Evolutionary conservation across 345 rosid genomes (phyloP).

Genomic region (Gossypium longicalyx): DNA sequence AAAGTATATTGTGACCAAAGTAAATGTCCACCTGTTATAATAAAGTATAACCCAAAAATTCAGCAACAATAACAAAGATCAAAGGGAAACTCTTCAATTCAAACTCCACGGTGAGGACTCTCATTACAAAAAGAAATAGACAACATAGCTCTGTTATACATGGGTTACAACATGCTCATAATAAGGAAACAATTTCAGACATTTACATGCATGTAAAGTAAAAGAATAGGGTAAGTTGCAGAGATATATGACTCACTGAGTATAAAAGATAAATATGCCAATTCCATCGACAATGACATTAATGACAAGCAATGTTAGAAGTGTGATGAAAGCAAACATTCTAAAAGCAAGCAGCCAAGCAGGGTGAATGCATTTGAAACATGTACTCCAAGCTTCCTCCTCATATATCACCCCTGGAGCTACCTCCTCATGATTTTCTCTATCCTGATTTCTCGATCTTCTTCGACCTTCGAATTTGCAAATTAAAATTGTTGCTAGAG

Average conservation of each 20-base stretch:
- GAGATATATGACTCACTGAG: slow-evolving; percentile 65
- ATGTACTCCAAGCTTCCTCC: slow-evolving; percentile 78
- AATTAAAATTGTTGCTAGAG: slow-evolving; percentile 48
- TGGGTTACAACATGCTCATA: no score
- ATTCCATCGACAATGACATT: slow-evolving; percentile 50
- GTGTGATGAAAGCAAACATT: slow-evolving; percentile 45
- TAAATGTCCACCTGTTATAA: slow-evolving; percentile 77
- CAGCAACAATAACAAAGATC: slow-evolving; percentile 15
- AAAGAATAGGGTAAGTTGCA: slow-evolving; percentile 27
- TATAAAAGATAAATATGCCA: slow-evolving; percentile 77
- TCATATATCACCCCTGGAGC: slow-evolving; percentile 35
- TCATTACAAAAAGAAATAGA: no score
- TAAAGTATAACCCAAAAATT: background rate
- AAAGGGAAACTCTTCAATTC: no score
- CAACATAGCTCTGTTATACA: no score
- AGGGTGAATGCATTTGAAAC: slow-evolving; percentile 56
- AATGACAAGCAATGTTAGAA: slow-evolving; percentile 50
- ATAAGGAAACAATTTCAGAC: no score
- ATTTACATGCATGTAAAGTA: slow-evolving; percentile 49
- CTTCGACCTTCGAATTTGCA: slow-evolving; percentile 63
- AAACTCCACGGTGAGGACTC: no score
- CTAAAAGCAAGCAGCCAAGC: slow-evolving; percentile 68
- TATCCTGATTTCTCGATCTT: slow-evolving; percentile 31
- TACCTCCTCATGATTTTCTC: slow-evolving; percentile 33
- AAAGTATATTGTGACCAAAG: slow-evolving; percentile 73